Base-by-base conservation (phyloP, 2,329 filamentous ascomycete species). In the Camillea tinctor region DNA sequence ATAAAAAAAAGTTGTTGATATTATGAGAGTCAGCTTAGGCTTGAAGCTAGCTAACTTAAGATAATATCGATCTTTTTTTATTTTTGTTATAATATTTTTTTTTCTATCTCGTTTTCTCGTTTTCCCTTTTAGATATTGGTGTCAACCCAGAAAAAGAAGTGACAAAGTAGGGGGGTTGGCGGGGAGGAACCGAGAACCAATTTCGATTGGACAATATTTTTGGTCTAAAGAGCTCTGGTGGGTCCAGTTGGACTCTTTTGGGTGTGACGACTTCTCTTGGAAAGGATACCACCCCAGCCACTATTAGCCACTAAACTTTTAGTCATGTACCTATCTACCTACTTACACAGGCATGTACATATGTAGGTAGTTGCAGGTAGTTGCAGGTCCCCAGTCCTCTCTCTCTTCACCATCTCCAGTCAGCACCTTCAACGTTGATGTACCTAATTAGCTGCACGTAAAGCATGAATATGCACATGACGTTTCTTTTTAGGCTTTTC, bases 181-280 rank as follows among this genome's bases (percentile, higher is more conserved):
- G 62, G 68, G 66, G 63, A 67, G 64, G 58, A 67, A 65, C 62
- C 65, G 64, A 70, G 24, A 36, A 17, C 17, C 49, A 52, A 5
- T 30, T 49, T 13, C 54, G 23, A 69, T 70, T 69, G 68, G 67
- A 9, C 23, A 15, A 63, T 65, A 13, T 58, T 64, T 68, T 64
- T 51, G 56, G 55, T 26, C 4, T 26, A 58, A 58, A 56, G 58
- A 9, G 49, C 55, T 53, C 48, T 11, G 54, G 49, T 55, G 59
- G 59, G 50, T 54, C 26, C 48, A 13, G 51, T 56, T 61, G 65
- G 57, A 20, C 66, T 63, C 3, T 22, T 60, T 66, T 58, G 22
- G 66, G 65, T 61, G 62, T 63, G 60, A 63, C 60, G 51, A 49
- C 50, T 57, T 56, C 55, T 57, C 63, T 36, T 30, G 26, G 40